Conservation (phyloP, 2,329 filamentous ascomycete species). For the Pseudogymnoascus sp. region DNA sequence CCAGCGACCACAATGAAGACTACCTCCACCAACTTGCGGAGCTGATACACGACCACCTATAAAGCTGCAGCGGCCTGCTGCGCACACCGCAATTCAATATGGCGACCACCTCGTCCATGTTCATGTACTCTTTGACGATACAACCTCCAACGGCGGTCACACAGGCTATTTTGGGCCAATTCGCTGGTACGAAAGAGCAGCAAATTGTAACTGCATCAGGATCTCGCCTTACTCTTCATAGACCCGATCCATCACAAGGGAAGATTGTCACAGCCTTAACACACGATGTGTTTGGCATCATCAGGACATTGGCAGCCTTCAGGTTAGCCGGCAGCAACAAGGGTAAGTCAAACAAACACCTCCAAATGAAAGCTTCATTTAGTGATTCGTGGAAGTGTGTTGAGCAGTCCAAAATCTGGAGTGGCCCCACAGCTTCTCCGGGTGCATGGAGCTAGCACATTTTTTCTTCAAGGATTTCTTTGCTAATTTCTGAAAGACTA, state of each 20-base stretch:
- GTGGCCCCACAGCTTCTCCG: conserved; percentile 13
- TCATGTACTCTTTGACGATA: conserved; percentile 94
- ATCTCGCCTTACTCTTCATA: conserved; percentile 78
- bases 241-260: conserved; percentile 75
- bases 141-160: conserved; percentile 84
- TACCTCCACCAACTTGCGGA: conserved; percentile 5
- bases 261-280: conserved; percentile 81
- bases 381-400: conserved; percentile 61
- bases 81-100: conserved; percentile 42
- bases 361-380: conserved; percentile 48
- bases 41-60: conserved; percentile 10
- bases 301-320: conserved; percentile 80
- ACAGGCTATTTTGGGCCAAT: conserved; percentile 89
- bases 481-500: conserved; percentile 58
- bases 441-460: neutral
- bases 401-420: conserved; percentile 38
- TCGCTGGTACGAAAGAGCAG: conserved; percentile 93
- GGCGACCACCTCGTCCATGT: conserved; percentile 98
- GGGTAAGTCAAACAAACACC: conserved; percentile 59
- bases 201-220: conserved; percentile 93
- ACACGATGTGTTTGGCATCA: conserved; percentile 94
- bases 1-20: conserved; percentile 9
- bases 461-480: conserved; percentile 9
- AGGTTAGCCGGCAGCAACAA: conserved; percentile 88
- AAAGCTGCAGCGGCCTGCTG: conserved; percentile 25